A percentile compares a stretch with the other conserved stretches of the same genome.
These are phyloP conservation scores for Claviceps pazoutovae DNA, from an alignment of 2,329 filamentous ascomycete genomes.

Conservation along the genomic window DNA sequence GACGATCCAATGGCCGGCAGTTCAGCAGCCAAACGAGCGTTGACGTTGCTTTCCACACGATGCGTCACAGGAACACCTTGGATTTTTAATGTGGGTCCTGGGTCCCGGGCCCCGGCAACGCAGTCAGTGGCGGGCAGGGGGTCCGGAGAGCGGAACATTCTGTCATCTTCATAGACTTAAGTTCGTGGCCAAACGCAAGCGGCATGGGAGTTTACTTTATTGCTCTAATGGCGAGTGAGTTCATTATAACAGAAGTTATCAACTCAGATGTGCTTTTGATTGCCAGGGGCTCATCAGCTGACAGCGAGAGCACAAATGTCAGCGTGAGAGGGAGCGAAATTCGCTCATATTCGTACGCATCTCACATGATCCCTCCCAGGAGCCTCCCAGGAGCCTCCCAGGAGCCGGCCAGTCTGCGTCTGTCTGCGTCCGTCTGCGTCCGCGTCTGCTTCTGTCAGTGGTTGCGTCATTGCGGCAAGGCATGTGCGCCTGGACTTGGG, in stretches of 20 bases:
- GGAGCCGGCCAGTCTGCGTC: not conserved
- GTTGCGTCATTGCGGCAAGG: not conserved
- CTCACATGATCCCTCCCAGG: not conserved
- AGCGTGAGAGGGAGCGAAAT: not conserved
- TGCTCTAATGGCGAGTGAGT: too few species aligned
- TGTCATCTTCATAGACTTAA: not conserved
- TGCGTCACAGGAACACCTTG: constrained; percentile 2
- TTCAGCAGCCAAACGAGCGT: not conserved
- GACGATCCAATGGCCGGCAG: not conserved
- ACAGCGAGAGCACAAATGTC: not conserved
- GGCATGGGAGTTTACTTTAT: not conserved
- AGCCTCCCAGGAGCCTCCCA: too few species aligned
- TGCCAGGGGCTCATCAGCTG: not conserved
- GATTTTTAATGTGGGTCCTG: not conserved
- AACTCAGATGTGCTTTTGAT: not conserved
- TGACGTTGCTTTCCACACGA: not conserved
- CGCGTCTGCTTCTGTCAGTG: not conserved
- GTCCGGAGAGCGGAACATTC: not conserved
- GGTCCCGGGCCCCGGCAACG: not conserved
- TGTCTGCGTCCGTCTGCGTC: not conserved
- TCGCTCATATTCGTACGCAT: not conserved
- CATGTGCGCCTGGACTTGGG: not conserved
- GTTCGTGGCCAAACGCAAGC: not conserved
- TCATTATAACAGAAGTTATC: too few species aligned
- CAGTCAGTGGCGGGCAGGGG: not conserved